Conservation (phyloP, 306 rosid species). For the Cajanus cajan region DNA sequence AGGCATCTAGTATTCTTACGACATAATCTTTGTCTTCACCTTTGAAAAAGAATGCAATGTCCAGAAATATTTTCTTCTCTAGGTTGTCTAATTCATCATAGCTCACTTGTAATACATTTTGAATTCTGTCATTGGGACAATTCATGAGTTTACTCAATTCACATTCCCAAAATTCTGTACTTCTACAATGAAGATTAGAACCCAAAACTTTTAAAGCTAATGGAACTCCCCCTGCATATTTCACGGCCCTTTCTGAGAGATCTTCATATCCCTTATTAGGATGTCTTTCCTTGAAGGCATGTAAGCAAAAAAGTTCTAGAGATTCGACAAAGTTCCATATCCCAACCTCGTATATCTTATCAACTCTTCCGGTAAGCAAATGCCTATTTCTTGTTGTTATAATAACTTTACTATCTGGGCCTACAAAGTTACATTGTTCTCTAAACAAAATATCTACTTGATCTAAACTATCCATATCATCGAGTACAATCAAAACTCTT, state of each 20-base stretch:
- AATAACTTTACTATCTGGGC: background rate
- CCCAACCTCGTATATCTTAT: background rate
- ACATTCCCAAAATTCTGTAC: background rate
- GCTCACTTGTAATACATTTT: background rate
- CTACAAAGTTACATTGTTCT: background rate
- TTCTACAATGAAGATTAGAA: background rate
- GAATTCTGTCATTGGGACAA: background rate
- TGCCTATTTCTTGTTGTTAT: slow-evolving; percentile 9
- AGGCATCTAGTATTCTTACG: background rate
- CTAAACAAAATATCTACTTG: background rate
- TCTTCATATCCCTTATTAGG: background rate
- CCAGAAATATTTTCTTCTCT: slow-evolving; percentile 1
- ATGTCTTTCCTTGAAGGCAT: background rate
- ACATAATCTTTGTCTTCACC: background rate
- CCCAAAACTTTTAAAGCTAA: slow-evolving; percentile 19
- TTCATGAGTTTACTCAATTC: background rate
- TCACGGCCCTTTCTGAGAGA: background rate
- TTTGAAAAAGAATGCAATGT: slow-evolving; percentile 20
- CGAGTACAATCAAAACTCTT: slow-evolving; percentile 20
- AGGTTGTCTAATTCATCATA: background rate
- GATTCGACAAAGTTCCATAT: background rate
- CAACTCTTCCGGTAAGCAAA: background rate
- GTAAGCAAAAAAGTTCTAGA: background rate
- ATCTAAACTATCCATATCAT: background rate
- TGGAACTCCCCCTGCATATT: background rate